Conservation (phyloP, 2,329 filamentous ascomycete species). For the Fragosphaeria purpurea region DNA sequence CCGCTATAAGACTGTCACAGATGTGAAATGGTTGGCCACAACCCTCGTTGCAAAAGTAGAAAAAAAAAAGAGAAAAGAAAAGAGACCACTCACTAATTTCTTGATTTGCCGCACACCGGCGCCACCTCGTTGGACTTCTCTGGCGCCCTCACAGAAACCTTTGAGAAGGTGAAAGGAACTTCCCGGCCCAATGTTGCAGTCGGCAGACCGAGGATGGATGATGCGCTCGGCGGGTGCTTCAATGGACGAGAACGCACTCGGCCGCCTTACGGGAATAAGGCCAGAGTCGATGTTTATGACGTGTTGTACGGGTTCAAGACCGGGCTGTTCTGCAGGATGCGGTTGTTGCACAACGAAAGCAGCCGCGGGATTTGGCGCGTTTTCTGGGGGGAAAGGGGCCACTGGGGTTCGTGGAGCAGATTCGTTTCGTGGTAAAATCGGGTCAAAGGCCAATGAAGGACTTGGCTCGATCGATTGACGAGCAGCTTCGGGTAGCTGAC, state of each 20-base stretch:
- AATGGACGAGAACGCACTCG: not conserved
- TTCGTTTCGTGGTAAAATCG: not conserved
- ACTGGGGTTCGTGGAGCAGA: not conserved
- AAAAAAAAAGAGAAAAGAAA: not conserved
- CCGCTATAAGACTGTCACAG: slow-evolving; percentile 19
- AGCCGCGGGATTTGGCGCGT: not conserved
- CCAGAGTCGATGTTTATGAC: slow-evolving; percentile 9
- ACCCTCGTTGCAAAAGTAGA: not conserved
- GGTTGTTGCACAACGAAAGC: not conserved
- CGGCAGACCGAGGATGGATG: not conserved
- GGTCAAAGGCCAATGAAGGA: not conserved
- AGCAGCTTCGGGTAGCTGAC: slow-evolving; percentile 1
- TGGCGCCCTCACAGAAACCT: slow-evolving; percentile 46
- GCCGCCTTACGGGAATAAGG: slow-evolving; percentile 13
- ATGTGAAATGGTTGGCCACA: not conserved
- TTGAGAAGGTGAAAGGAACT: slow-evolving; percentile 44
- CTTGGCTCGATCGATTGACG: slow-evolving; percentile 5
- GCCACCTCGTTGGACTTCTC: slow-evolving; percentile 37
- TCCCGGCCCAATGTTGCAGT: slow-evolving; percentile 30
- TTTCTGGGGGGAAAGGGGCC: slow-evolving; percentile 3
- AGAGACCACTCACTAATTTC: slow-evolving; percentile 31
- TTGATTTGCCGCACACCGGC: slow-evolving; percentile 40
- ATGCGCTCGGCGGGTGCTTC: not conserved
- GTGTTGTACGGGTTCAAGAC: slow-evolving; percentile 3
- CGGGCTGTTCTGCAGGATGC: slow-evolving; percentile 3